Evolutionary conservation across 108 stramenopile species (phyloP).

Genomic region (Cylindrotheca closterium): DNA sequence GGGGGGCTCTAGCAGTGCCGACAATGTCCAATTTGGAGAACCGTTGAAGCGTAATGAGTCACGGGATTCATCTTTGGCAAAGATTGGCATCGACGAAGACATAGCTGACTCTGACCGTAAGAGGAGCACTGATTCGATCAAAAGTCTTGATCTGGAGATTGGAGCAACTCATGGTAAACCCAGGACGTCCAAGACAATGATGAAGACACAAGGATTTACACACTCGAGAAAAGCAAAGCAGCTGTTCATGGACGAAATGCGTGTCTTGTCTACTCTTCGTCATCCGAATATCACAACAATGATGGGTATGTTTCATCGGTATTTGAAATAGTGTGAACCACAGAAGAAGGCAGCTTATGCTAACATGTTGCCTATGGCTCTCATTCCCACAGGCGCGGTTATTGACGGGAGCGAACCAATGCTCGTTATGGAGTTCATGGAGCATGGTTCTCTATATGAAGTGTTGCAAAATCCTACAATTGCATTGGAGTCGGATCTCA

Average conservation of each 20-base stretch:
- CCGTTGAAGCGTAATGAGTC: background rate
- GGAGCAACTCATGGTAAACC: no score
- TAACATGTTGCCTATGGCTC: no score
- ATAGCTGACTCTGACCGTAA: no score
- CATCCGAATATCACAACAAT: slow-evolving; percentile 73
- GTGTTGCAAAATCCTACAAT: slow-evolving; percentile 59
- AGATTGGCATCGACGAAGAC: no score
- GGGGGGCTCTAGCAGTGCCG: slow-evolving; percentile 20
- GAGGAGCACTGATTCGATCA: no score
- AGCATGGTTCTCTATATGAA: slow-evolving; percentile 53
- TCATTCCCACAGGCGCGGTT: slow-evolving; percentile 22
- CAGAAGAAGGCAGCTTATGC: no score
- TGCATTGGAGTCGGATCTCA: slow-evolving; percentile 41
- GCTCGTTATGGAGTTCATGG: slow-evolving; percentile 53
- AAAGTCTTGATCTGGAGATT: no score
- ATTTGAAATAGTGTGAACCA: no score
- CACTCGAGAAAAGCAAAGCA: no score
- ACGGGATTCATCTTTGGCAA: no score
- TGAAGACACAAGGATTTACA: no score
- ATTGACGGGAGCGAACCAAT: slow-evolving; percentile 48
- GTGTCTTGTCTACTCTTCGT: slow-evolving; percentile 44
- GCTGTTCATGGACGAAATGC: slow-evolving; percentile 35
- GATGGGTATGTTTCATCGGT: slow-evolving; percentile 49
- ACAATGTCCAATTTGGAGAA: background rate
- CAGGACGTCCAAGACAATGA: no score